Evolutionary conservation across 129 eudicot genomes (phyloP), one percentile per base, ranked within the genome.

Genomic region (Centella asiatica): DNA sequence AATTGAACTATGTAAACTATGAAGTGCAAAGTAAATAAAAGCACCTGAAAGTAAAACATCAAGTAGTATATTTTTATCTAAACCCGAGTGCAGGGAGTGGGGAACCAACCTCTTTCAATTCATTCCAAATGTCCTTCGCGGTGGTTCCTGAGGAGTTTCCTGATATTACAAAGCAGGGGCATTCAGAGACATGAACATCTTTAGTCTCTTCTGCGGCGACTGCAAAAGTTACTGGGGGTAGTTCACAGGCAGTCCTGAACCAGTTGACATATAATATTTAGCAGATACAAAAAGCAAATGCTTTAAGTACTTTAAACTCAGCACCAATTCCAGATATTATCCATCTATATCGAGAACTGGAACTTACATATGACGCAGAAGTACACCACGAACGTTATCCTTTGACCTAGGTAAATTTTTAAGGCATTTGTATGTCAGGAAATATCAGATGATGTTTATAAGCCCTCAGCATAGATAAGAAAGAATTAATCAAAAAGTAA

Each of bases 41-140:
- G 27, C 44, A 32, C 25, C 26, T 9, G 18, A 19, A 15, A 56
- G 32, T 4, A 29, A 15, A 24, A 25, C 19, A 52, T 25, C 6
- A 10, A 37, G 42, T 13, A 37, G 42, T 37, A 9, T 37, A 6
- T 37, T 8, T 49, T 48, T 24, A 1, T 22, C 17, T 5, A 8
- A 2, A 19, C 20, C 23, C 25, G 22, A n/a, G 56, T 19, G 22
- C 18, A 3, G n/a, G 23, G 49, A 40, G 34, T 14, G 6, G 47
- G 25, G 9, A 28, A 48, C 34, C 39, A 53, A 83, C 85, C 80
- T 79, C 78, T 73, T 83, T 83, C 12, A 83, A 57, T 67, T 78
- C 89, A 36, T 67, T 29, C 89, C 89, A 83, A 80, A 79, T 78
- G 44, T 76, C 82, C 69, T 75, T 70, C 33, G 89, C 89, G 53